Conservation (phyloP, 352 stramenopile species). For the Hyaloperonospora brassicae region DNA sequence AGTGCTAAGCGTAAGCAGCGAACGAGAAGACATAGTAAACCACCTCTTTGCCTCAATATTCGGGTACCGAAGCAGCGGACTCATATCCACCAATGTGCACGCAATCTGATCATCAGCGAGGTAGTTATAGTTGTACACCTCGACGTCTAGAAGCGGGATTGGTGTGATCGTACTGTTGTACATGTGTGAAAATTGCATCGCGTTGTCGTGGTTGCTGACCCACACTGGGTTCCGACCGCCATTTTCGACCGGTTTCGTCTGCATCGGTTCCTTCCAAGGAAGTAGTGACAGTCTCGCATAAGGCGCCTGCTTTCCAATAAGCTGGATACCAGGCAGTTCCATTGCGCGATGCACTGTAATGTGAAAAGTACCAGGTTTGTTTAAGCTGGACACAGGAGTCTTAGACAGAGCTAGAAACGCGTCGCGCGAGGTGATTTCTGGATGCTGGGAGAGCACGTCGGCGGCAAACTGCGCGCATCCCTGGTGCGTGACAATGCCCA, state of each 20-base stretch:
- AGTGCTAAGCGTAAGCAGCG: conserved; percentile 37
- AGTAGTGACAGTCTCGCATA: conserved; percentile 72
- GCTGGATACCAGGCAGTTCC: conserved; percentile 55
- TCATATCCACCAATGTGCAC: conserved; percentile 75
- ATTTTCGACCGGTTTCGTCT: conserved; percentile 70
- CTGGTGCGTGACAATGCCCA: conserved; percentile 58
- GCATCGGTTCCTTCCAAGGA: conserved; percentile 78
- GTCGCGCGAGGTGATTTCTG: conserved; percentile 48
- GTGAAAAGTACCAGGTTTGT: conserved; percentile 66
- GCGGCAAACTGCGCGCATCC: conserved; percentile 69
- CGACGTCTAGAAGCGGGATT: conserved; percentile 73
- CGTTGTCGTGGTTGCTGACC: conserved; percentile 64
- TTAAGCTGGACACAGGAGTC: conserved; percentile 38
- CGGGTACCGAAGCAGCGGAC: conserved; percentile 63
- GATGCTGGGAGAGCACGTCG: conserved; percentile 49
- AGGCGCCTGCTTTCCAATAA: conserved; percentile 56
- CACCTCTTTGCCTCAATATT: conserved; percentile 65
- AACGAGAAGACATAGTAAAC: conserved; percentile 70
- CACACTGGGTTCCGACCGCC: conserved; percentile 69
- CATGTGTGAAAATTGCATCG: conserved; percentile 82
- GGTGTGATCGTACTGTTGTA: conserved; percentile 86
- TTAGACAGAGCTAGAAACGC: conserved; percentile 42
- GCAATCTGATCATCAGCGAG: conserved; percentile 73
- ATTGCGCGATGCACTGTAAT: conserved; percentile 66
- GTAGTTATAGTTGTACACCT: conserved; percentile 84